Evolutionary conservation across 768 basidiomycete species (phyloP).

Genomic region (Trametes cubensis): DNA sequence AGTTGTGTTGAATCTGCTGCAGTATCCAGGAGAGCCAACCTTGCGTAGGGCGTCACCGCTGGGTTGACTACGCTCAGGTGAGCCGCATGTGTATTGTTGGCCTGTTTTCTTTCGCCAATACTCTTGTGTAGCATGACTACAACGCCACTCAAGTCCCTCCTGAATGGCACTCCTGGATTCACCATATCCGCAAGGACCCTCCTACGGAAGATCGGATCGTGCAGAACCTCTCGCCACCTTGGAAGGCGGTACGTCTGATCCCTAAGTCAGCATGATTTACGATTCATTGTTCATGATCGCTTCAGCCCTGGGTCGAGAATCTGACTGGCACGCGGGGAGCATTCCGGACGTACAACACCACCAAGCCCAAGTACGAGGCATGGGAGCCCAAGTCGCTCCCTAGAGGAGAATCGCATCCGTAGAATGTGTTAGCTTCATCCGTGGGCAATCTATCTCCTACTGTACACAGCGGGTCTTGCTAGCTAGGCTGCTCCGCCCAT

Average conservation of each 20-base stretch:
- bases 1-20: slow-evolving; percentile 25
- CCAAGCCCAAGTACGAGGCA: slow-evolving; percentile 73
- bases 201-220: slow-evolving; percentile 77
- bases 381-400: slow-evolving; percentile 78
- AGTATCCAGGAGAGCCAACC: not conserved
- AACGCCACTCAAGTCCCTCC: slow-evolving; percentile 94
- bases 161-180: slow-evolving; percentile 97
- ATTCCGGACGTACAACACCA: slow-evolving; percentile 88
- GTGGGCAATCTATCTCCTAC: slow-evolving; percentile 6
- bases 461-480: not conserved
- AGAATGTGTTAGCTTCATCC: slow-evolving; percentile 6
- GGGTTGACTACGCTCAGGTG: slow-evolving; percentile 93
- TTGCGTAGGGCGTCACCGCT: slow-evolving; percentile 83
- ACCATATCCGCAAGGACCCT: slow-evolving; percentile 83
- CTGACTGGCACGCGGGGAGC: slow-evolving; percentile 92
- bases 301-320: slow-evolving; percentile 82
- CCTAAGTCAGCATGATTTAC: not conserved
- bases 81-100: slow-evolving; percentile 18
- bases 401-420: slow-evolving; percentile 42
- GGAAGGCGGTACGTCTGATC: slow-evolving; percentile 71
- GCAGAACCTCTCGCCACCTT: slow-evolving; percentile 68
- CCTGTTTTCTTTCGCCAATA: not conserved
- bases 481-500: slow-evolving; percentile 31
- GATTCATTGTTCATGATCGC: not conserved
- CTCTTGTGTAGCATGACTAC: slow-evolving; percentile 64